These are phyloP conservation scores for Biscogniauxia mediterranea DNA, from an alignment of 2,329 filamentous ascomycete genomes.

Conservation along the genomic window DNA sequence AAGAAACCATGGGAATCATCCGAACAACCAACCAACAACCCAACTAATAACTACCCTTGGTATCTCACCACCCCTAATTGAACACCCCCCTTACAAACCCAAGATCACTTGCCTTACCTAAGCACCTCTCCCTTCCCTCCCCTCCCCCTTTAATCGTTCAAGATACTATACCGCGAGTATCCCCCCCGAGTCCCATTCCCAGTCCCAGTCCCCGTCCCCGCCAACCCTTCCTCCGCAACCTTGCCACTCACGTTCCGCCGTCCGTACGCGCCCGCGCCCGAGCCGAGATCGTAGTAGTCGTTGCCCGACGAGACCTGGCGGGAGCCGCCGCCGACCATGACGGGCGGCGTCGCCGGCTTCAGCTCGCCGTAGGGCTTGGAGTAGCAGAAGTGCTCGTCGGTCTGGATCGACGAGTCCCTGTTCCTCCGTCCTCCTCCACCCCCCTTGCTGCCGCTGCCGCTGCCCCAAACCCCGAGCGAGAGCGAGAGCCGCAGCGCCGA, in stretches of 20 bases:
- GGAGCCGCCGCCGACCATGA: conserved; percentile 46
- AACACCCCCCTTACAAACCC: background rate
- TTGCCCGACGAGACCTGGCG: conserved; percentile 60
- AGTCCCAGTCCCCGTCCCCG: conserved; percentile 29
- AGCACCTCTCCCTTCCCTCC: background rate
- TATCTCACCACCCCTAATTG: background rate
- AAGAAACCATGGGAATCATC: background rate
- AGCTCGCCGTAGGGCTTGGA: conserved; percentile 60
- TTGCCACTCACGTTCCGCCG: conserved; percentile 70
- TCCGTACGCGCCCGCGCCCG: conserved; percentile 11
- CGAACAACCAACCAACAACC: background rate
- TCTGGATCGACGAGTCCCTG: conserved; percentile 49
- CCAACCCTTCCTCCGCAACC: conserved; percentile 68
- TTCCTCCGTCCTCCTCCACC: conserved; percentile 12
- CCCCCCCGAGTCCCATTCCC: conserved; percentile 3
- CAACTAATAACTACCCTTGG: background rate
- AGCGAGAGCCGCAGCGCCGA: conserved; percentile 14
- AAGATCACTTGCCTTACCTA: background rate
- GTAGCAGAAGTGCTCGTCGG: conserved; percentile 50
- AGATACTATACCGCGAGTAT: conserved; percentile 28
- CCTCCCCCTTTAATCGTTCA: conserved; percentile 17
- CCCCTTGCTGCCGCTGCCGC: no score
- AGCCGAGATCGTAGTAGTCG: conserved; percentile 48
- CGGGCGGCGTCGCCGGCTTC: conserved; percentile 50
- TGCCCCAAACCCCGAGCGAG: no score